Evolutionary conservation across 2,329 filamentous ascomycete species (phyloP), one percentile per base, ranked within the genome.

Genomic region (Pseudogymnoascus sp.): DNA sequence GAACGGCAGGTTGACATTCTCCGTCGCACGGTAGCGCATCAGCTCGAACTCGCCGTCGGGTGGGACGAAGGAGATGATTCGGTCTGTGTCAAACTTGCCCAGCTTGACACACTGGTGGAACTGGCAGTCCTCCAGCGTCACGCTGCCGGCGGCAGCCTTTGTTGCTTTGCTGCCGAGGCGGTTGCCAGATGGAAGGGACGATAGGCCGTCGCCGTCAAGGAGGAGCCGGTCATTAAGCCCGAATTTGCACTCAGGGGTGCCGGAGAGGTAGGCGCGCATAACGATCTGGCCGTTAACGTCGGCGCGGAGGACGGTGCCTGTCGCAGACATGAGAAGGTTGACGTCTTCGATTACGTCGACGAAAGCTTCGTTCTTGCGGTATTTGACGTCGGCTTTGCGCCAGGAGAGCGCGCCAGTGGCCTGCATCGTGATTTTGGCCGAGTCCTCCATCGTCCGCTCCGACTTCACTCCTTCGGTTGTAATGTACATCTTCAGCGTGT

Each of bases 401-500:
- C 95, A 99, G 52, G 94, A 97, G 39, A 96, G 81, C 4, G 94
- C 94, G 38, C 95, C 94, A 0, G 94, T 99, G 10, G 94, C 95
- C 77, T 99, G 94, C 92, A 97, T 96, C 23, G 94, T 99, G 74
- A 99, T 99, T 73, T 92, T 94, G 66, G 91, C 92, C 57, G 92
- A 96, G 73, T 99, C 92, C 72, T 96, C 90, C 75, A 85, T 87
- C 66, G 82, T 85, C 66, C 85, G 79, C 73, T 91, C 91, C 30
- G 91, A 95, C 75, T 96, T 96, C 75, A 99, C 92, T 61, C 94
- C 94, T 77, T 99, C 94, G 34, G 94, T 99, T 41, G 95, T 99
- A 71, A 99, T 99, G 79, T 99, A 99, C 92, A 97, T 97, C 76
- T 99, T 99, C 68, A 99, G 79, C 13, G 94, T 97, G 73, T 99